phyloP scores from a whole-genome alignment of 306 rosid genomes.

The Gynostemma pentaphyllum region DNA sequence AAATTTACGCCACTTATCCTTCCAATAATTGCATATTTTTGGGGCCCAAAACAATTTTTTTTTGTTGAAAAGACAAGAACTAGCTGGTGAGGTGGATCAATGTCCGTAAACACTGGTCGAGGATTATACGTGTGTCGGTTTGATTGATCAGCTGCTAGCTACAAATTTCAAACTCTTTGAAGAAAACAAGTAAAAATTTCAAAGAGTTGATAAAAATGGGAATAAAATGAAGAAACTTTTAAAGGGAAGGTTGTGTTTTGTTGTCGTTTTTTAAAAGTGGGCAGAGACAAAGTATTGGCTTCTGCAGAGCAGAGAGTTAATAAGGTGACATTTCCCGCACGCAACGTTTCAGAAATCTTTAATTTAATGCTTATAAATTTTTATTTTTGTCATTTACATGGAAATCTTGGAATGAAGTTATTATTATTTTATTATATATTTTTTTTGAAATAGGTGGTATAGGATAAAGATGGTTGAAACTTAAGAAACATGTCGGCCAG shows the following conservation, averaged over 20 bases:
- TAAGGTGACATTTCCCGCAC: slow-evolving; percentile 29
- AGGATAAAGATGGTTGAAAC: neutral
- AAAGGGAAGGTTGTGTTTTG: slow-evolving; percentile 3
- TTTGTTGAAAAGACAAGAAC: slow-evolving; percentile 12
- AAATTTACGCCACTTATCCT: slow-evolving; percentile 9
- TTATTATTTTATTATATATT: too few species aligned
- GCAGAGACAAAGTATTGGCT: neutral
- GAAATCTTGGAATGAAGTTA: neutral
- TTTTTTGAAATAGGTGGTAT: neutral
- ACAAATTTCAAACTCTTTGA: too few species aligned
- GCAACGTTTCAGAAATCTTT: slow-evolving; percentile 27
- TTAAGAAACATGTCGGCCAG: neutral
- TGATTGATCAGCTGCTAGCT: too few species aligned
- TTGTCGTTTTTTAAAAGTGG: slow-evolving; percentile 6
- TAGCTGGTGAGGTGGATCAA: slow-evolving; percentile 17
- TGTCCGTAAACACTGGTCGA: slow-evolving; percentile 18
- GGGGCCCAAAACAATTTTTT: neutral
- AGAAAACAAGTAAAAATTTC: too few species aligned
- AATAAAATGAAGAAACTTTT: neutral
- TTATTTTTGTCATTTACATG: neutral
- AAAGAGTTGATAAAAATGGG: too few species aligned
- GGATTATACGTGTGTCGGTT: slow-evolving; percentile 16
- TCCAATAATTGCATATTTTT: slow-evolving; percentile 15
- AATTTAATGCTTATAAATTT: neutral
- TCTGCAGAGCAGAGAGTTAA: neutral